Conservation (phyloP, 805 yeast species). For the Starmerella powellii region DNA sequence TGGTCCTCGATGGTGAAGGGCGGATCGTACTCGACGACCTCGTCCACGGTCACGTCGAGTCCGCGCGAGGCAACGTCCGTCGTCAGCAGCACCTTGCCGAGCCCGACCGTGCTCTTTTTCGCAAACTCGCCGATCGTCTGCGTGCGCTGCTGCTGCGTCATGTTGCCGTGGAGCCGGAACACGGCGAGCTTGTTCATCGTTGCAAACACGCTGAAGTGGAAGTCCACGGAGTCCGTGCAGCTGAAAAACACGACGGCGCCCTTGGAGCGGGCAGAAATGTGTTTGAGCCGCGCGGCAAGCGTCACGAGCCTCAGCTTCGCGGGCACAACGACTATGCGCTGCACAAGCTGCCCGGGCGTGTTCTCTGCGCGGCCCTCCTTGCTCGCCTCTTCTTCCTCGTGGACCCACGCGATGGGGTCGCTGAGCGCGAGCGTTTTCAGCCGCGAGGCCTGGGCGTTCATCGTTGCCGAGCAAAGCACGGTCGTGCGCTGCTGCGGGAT, state of each 20-base stretch:
- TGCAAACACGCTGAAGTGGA: slow-evolving; percentile 61
- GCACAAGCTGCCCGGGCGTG: slow-evolving; percentile 87
- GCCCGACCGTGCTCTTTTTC: slow-evolving; percentile 34
- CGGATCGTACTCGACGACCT: slow-evolving; percentile 87
- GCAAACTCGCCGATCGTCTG: slow-evolving; percentile 41
- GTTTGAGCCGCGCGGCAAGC: slow-evolving; percentile 51
- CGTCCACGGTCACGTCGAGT: slow-evolving; percentile 74
- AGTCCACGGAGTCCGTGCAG: slow-evolving; percentile 94
- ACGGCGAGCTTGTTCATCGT: slow-evolving; percentile 43
- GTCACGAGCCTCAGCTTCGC: slow-evolving; percentile 84
- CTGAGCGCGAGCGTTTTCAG: slow-evolving; percentile 67
- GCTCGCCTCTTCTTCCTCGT: slow-evolving; percentile 28
- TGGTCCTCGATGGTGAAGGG: slow-evolving; percentile 92
- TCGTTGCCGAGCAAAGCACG: slow-evolving; percentile 87
- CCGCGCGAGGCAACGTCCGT: slow-evolving; percentile 99
- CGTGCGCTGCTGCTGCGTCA: slow-evolving; percentile 73
- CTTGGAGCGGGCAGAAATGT: slow-evolving; percentile 28
- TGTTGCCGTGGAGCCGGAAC: slow-evolving; percentile 78
- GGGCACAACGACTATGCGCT: slow-evolving; percentile 73
- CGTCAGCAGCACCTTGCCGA: slow-evolving; percentile 56
- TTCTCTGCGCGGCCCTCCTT: slow-evolving; percentile 26
- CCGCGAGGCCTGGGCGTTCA: slow-evolving; percentile 65
- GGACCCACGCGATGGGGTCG: slow-evolving; percentile 55
- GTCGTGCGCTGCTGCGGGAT: slow-evolving; percentile 65
- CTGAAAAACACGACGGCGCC: slow-evolving; percentile 65